Conservation (phyloP, 257 asterid species). For the Phtheirospermum japonicum region DNA sequence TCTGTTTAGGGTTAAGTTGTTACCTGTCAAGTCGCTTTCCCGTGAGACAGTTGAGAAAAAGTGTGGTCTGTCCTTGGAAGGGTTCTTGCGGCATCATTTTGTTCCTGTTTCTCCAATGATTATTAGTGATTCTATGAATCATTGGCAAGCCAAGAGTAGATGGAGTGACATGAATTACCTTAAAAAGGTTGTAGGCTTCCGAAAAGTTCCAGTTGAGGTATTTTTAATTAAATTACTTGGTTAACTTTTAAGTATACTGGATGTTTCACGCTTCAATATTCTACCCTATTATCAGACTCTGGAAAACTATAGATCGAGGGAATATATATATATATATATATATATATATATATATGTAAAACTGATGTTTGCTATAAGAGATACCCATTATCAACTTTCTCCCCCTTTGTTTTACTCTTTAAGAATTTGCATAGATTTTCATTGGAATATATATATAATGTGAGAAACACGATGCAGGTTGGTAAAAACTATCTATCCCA, state of each 20-base stretch:
- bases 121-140: conserved; percentile 75
- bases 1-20: conserved; percentile 27
- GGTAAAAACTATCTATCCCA: conserved; percentile 41
- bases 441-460: neutral
- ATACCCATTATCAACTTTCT: neutral
- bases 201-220: conserved; percentile 98
- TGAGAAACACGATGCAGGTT: conserved; percentile 28
- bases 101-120: conserved; percentile 48
- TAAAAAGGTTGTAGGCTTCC: conserved; percentile 75
- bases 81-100: conserved; percentile 49
- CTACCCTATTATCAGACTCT: too few relatives aligned
- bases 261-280: too few relatives aligned
- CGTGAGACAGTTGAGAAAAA: conserved; percentile 36
- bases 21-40: conserved; percentile 50
- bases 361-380: too few relatives aligned
- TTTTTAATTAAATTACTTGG: conserved; percentile 20
- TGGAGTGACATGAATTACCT: conserved; percentile 89
- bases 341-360: too few relatives aligned
- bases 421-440: too few relatives aligned
- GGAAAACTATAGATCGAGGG: neutral
- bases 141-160: conserved; percentile 85
- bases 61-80: conserved; percentile 44
- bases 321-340: too few relatives aligned
- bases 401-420: conserved; percentile 3
- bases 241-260: neutral